These are phyloP conservation scores for Turnera subulata DNA, from an alignment of 345 rosid species.

Conservation along the genomic window DNA sequence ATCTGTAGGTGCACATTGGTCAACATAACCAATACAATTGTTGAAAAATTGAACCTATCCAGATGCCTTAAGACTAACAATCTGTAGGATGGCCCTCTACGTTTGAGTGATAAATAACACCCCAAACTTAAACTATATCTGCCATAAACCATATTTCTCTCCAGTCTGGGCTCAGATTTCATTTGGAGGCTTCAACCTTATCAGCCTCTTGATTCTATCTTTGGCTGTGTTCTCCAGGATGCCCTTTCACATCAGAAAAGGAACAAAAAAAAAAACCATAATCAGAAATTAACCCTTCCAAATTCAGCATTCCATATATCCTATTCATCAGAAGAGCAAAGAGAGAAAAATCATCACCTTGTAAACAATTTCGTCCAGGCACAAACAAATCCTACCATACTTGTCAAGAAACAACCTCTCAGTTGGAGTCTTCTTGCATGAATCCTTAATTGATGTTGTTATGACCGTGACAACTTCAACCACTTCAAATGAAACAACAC, in stretches of 20 bases:
- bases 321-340: too few relatives aligned
- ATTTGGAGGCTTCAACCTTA: slow-evolving; percentile 14
- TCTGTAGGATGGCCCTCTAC: too few relatives aligned
- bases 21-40: too few relatives aligned
- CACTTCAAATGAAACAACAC: slow-evolving; percentile 32
- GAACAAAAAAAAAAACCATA: too few relatives aligned
- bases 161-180: background rate
- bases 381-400: slow-evolving; percentile 79
- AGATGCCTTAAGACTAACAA: too few relatives aligned
- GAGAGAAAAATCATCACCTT: slow-evolving; percentile 28
- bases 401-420: slow-evolving; percentile 84
- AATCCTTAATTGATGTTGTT: slow-evolving; percentile 73
- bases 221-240: slow-evolving; percentile 16
- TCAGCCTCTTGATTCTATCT: slow-evolving; percentile 6
- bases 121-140: too few relatives aligned
- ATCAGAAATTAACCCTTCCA: too few relatives aligned
- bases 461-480: slow-evolving; percentile 73
- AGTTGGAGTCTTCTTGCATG: slow-evolving; percentile 77
- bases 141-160: too few relatives aligned
- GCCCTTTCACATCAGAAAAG: background rate
- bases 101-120: too few relatives aligned
- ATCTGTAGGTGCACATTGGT: too few relatives aligned
- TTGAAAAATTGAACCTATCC: too few relatives aligned
- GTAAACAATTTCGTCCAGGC: slow-evolving; percentile 88
- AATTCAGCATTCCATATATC: too few relatives aligned